Percentiles rank a stretch among this genome's conserved stretches.
Evolutionary conservation across 2,329 filamentous ascomycete species (phyloP).

Genomic region (Didymella glomerata): DNA sequence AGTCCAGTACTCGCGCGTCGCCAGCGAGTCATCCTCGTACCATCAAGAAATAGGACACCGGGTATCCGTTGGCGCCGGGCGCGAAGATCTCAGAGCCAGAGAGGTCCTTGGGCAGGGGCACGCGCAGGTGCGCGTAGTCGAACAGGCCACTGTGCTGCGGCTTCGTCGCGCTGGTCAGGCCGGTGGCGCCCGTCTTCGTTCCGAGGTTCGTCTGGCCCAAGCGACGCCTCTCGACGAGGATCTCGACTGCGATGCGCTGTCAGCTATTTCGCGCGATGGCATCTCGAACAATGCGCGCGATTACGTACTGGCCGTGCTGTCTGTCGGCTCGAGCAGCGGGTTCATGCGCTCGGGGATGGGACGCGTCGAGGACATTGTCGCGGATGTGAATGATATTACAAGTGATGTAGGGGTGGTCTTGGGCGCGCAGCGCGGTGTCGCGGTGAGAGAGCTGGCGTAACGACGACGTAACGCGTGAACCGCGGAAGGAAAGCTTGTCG

Average conservation of each 20-base stretch:
- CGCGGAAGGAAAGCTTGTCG: constrained; percentile 12
- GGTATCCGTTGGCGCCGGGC: constrained; percentile 67
- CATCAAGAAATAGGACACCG: constrained; percentile 96
- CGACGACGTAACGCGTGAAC: constrained; percentile 20
- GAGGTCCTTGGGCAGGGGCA: constrained; percentile 89
- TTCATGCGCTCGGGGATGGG: constrained; percentile 69
- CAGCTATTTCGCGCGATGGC: constrained; percentile 37
- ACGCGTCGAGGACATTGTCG: constrained; percentile 51
- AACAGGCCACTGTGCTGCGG: constrained; percentile 80
- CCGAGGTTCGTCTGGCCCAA: constrained; percentile 92
- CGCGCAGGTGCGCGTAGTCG: constrained; percentile 94
- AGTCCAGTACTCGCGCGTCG: constrained; percentile 33
- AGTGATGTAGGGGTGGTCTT: constrained; percentile 22
- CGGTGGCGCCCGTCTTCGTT: constrained; percentile 79
- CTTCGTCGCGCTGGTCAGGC: constrained; percentile 74
- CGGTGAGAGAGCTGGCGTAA: constrained; percentile 18
- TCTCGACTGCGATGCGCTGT: constrained; percentile 52
- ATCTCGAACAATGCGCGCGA: constrained; percentile 33
- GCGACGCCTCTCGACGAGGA: constrained; percentile 81
- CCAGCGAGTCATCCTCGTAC: constrained; percentile 54
- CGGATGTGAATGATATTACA: constrained; percentile 25
- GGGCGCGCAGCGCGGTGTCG: constrained; percentile 38
- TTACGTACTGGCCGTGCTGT: constrained; percentile 70
- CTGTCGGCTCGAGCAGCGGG: constrained; percentile 68
- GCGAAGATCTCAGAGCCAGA: constrained; percentile 90